A percentile compares a stretch with the other conserved stretches of the same genome.
phyloP scores from a whole-genome alignment of 225 moss, liverwort and hornwort genomes.

The Marchantia polymorpha region DNA sequence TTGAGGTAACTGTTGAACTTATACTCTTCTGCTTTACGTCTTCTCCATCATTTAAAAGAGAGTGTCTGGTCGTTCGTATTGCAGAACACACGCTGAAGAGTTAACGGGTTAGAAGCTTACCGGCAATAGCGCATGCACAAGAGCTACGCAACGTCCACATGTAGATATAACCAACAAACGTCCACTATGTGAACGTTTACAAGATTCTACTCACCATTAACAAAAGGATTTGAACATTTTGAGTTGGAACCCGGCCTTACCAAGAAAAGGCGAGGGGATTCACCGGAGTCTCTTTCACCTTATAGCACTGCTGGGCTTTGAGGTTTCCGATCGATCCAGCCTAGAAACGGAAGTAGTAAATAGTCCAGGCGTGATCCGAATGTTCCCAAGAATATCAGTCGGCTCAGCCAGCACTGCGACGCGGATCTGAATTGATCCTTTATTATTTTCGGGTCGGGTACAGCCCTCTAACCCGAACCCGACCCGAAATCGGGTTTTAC shows the following conservation, averaged over 20 bases:
- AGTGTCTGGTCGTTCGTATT: too few relatives aligned
- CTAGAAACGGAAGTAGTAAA: not conserved
- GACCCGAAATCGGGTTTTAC: too few relatives aligned
- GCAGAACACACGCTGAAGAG: too few relatives aligned
- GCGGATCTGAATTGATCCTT: conserved; percentile 21
- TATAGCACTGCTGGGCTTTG: not conserved
- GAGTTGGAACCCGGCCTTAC: not conserved
- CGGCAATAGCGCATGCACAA: too few relatives aligned
- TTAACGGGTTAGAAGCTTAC: too few relatives aligned
- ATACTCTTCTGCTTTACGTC: not conserved
- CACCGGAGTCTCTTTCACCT: not conserved
- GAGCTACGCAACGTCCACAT: too few relatives aligned
- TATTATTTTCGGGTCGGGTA: too few relatives aligned
- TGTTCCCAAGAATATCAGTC: conserved; percentile 31
- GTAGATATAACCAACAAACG: too few relatives aligned
- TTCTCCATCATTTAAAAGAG: too few relatives aligned
- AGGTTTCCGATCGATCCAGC: not conserved
- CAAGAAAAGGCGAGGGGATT: not conserved
- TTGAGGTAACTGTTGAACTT: conserved; percentile 58
- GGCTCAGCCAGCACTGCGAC: conserved; percentile 33
- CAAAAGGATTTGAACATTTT: not conserved
- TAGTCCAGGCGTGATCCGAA: conserved; percentile 21
- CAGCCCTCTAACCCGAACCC: too few relatives aligned
- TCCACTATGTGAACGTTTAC: too few relatives aligned
- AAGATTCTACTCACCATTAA: too few relatives aligned